Percentiles rank a stretch among this genome's conserved stretches.
phyloP scores from a whole-genome alignment of 2,329 filamentous ascomycete genomes.

The Ilyonectria robusta region DNA sequence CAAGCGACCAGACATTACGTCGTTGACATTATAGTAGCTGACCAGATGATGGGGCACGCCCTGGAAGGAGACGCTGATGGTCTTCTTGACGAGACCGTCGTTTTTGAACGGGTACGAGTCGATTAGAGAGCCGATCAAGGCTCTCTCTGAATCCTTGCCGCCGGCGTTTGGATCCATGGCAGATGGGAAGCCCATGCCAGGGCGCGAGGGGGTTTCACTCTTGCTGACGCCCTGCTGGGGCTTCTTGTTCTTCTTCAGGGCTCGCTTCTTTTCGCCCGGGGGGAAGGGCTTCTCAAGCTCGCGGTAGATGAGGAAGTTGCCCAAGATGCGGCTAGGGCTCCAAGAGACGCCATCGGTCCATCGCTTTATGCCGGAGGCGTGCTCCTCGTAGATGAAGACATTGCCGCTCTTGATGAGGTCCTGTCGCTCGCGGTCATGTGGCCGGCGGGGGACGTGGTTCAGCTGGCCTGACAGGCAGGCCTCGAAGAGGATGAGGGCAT shows the following conservation, averaged over 20 bases:
- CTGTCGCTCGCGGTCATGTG: slow-evolving; percentile 86
- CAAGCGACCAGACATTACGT: slow-evolving; percentile 77
- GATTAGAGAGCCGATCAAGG: slow-evolving; percentile 84
- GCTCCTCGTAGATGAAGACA: slow-evolving; percentile 93
- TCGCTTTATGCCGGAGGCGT: slow-evolving; percentile 90
- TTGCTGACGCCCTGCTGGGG: slow-evolving; percentile 55
- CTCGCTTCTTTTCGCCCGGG: slow-evolving; percentile 87
- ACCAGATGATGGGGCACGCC: slow-evolving; percentile 88
- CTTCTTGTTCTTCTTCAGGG: slow-evolving; percentile 77
- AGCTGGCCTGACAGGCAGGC: slow-evolving; percentile 79
- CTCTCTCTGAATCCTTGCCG: slow-evolving; percentile 53
- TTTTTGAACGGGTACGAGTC: slow-evolving; percentile 92
- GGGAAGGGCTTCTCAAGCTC: slow-evolving; percentile 85
- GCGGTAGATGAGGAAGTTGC: slow-evolving; percentile 88
- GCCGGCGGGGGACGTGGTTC: slow-evolving; percentile 84
- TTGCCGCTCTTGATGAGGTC: slow-evolving; percentile 86
- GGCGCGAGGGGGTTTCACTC: slow-evolving; percentile 44
- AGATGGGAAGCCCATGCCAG: slow-evolving; percentile 32
- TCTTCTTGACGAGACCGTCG: slow-evolving; percentile 90
- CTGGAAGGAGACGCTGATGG: slow-evolving; percentile 83
- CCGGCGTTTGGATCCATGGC: slow-evolving; percentile 33
- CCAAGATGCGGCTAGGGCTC: slow-evolving; percentile 89
- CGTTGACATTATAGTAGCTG: slow-evolving; percentile 88
- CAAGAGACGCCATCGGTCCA: slow-evolving; percentile 95
- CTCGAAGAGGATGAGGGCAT: slow-evolving; percentile 86